phyloP scores from a whole-genome alignment of 345 rosid species.

The Xanthoceras sorbifolium region DNA sequence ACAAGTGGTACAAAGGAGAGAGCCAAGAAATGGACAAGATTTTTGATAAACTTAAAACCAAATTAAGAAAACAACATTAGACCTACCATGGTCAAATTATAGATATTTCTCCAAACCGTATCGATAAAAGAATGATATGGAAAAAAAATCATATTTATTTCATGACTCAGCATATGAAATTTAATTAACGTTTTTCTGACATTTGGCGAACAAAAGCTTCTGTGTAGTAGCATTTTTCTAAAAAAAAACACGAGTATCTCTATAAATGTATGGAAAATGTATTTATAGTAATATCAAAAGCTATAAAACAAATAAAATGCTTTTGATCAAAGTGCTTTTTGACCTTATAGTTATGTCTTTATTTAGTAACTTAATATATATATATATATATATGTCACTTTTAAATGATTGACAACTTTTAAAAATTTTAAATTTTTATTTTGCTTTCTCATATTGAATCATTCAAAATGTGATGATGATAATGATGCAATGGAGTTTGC shows the following conservation, averaged over 20 bases:
- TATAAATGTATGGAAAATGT: no score
- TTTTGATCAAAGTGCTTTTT: not conserved
- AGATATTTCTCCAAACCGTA: not conserved
- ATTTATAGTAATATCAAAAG: not conserved
- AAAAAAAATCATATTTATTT: not conserved
- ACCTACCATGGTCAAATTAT: not conserved
- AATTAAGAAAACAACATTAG: not conserved
- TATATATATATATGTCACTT: not conserved
- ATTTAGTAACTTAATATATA: not conserved
- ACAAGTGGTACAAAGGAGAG: not conserved
- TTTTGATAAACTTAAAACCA: not conserved
- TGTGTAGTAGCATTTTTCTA: not conserved
- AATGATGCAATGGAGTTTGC: not conserved
- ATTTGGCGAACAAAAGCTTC: no score
- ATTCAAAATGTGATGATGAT: not conserved
- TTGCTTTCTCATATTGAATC: not conserved
- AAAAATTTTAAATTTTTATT: not conserved
- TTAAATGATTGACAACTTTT: constrained; percentile 16
- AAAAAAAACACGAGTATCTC: no score
- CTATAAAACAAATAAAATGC: not conserved
- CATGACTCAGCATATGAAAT: no score
- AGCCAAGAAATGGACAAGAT: no score
- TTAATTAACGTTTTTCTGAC: no score
- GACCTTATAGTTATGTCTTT: not conserved
- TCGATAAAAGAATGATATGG: not conserved